phyloP scores from a whole-genome alignment of 345 rosid species.

The Citrus sp. region DNA sequence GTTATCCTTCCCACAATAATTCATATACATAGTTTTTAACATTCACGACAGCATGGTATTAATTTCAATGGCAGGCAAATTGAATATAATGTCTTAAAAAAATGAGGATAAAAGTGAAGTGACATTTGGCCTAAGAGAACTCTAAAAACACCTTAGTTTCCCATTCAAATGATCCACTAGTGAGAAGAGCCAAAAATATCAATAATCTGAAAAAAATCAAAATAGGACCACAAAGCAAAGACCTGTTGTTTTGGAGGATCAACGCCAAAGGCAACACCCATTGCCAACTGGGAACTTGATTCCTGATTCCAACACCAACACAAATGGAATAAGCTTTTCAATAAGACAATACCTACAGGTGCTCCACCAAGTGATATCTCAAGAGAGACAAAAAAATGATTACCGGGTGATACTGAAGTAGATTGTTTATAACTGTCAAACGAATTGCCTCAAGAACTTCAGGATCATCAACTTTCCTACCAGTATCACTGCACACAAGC shows the following conservation, averaged over 20 bases:
- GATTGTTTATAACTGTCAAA: conserved; percentile 84
- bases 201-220: conserved; percentile 11
- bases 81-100: neutral
- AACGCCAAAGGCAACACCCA: conserved; percentile 94
- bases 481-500: conserved; percentile 62
- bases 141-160: neutral
- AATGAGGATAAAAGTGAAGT: neutral
- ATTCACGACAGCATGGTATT: neutral
- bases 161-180: neutral
- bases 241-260: conserved; percentile 73
- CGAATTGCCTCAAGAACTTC: conserved; percentile 97
- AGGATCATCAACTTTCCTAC: conserved; percentile 92
- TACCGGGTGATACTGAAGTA: conserved; percentile 95
- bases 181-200: conserved; percentile 9
- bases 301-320: conserved; percentile 50
- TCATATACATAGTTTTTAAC: neutral
- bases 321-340: conserved; percentile 16
- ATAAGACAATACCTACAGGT: neutral
- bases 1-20: conserved; percentile 13
- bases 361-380: neutral
- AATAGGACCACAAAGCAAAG: neutral
- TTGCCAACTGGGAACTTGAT: conserved; percentile 92
- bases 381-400: conserved; percentile 15
- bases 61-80: neutral
- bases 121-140: neutral